Base-by-base conservation (phyloP, 345 rosid genomes). In the Brassica juncea region DNA sequence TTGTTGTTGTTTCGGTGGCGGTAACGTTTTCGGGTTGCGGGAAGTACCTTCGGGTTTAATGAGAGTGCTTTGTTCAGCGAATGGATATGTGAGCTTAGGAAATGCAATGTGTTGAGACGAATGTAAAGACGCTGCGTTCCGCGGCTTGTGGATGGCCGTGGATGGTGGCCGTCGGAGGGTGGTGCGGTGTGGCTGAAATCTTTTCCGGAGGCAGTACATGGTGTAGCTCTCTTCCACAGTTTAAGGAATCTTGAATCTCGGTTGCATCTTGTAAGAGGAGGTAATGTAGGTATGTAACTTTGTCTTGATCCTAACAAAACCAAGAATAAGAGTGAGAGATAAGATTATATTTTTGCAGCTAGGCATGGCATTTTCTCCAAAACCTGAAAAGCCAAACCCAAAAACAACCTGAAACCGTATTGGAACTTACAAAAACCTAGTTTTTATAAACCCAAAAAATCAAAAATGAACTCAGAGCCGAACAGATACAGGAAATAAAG, bases 121-220 rank as follows among this genome's bases (percentile, higher is more conserved):
- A 94, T 87, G 61, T 92, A 92, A 7, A 91, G 89, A 44, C 98
- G 94, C 57, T 92, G 98, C 1, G 99, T 94, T 12, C 99, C 94
- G 0, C 98, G 97, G 82, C 98, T 91, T 0, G 97, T 92, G 9
- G 97, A 90, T 4, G 93, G 97, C 3, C 95, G 89, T 14, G 97
- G 91, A 84, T 86, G 88, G 70, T 91, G 92, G 2, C 85, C 90
- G 6, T 88, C 90, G 0, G 9, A 60, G 0, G 63, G 2, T 4
- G 72, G 39, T 15, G 27, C 21, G 4, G 6, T 55, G 19, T 62
- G 84, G 10, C 71, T 84, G 35, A 81, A 60, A 0, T 85, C 89
- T 57, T 88, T 82, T 1, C 58, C 4, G 8, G 59, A 66, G 14
- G 82, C 77, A 0, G 85, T 76, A 71, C 99, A 94, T 4, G 94